Evolutionary conservation across 129 eudicot genomes (phyloP).

Genomic region (Flaveria trinervia): DNA sequence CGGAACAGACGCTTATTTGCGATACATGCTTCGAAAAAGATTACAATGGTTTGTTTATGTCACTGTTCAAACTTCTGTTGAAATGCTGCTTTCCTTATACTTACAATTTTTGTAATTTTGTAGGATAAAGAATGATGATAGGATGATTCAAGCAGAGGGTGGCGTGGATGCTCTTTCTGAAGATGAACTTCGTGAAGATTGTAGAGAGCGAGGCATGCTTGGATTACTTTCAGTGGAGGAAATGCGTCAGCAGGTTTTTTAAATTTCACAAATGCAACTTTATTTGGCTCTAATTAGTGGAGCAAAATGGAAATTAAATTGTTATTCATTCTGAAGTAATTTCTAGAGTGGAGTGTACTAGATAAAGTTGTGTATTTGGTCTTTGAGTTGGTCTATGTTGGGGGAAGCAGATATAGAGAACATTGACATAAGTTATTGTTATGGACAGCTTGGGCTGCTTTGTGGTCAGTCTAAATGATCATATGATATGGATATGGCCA

Average conservation of each 20-base stretch:
- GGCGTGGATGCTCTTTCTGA: slow-evolving; percentile 95
- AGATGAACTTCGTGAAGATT: slow-evolving; percentile 93
- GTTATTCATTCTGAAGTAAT: not conserved
- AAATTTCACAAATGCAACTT: not conserved
- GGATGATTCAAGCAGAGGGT: slow-evolving; percentile 90
- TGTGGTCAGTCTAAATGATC: slow-evolving; percentile 11
- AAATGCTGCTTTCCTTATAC: slow-evolving; percentile 6
- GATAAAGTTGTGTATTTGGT: slow-evolving; percentile 5
- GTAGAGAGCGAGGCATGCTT: slow-evolving; percentile 93
- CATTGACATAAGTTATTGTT: slow-evolving; percentile 2
- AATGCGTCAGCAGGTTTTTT: slow-evolving; percentile 85
- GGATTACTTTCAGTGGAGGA: slow-evolving; percentile 87
- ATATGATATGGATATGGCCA: slow-evolving; percentile 8
- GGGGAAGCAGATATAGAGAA: slow-evolving; percentile 4
- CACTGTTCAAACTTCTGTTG: slow-evolving; percentile 12
- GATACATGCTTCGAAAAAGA: slow-evolving; percentile 76
- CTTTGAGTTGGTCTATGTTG: not conserved
- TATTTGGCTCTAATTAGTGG: slow-evolving; percentile 17
- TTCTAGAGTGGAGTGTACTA: not conserved
- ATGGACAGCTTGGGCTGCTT: not conserved
- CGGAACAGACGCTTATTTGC: slow-evolving; percentile 86
- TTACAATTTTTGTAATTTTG: slow-evolving; percentile 7
- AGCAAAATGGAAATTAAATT: not conserved
- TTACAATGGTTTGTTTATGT: slow-evolving; percentile 49
- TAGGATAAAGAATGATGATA: slow-evolving; percentile 91